Evolutionary conservation across 805 yeast genomes (phyloP), one percentile per base, ranked within the genome.

Genomic region (Nakazawaea ishiwadae): DNA sequence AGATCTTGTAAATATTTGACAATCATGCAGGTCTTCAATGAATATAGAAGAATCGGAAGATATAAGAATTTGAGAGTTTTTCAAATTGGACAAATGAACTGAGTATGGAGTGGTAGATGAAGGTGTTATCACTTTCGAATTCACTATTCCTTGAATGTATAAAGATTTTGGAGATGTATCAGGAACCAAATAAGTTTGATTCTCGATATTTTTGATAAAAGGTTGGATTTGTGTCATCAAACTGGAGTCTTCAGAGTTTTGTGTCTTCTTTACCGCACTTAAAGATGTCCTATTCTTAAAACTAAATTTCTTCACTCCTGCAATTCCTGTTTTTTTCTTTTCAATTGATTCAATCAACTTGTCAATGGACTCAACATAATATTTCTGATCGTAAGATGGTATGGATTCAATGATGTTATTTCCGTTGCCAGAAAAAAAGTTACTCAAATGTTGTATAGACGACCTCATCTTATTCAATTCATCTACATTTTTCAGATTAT

Each of bases 401-500:
- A 81, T 49, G 8, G n/a, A 10, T 15, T 23, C 20, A 23, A 32
- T 26, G 15, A 34, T 7, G 23, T 34, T 24, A 19, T 29, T 34
- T 18, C 19, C 29, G 16, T 23, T 23, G 3, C 9, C 26, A 38
- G 48, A 7, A 16, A 34, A 66, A 80, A 44, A 75, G 77, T 36
- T 63, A 77, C 47, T 71, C 80, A 74, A 11, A 56, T 79, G 54
- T 82, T 71, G 58, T 69, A 68, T 29, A 71, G 78, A 31, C 89
- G 86, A 38, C 66, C 72, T 42, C 70, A 76, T 34, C 56, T 81
- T 11, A 75, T 79, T 56, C 83, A 81, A 56, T 52, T 81, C 28
- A 86, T 87, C 0, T 77, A 77, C 62, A 60, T 78, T 56, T 79
- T 74, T 52, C 53, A 78, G 19, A 62, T 81, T 39, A 76, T 77